Percentiles rank a stretch among this genome's conserved stretches.
Conservation (phyloP, 2,329 filamentous ascomycete genomes). For the Aspergillus amoenus region DNA sequence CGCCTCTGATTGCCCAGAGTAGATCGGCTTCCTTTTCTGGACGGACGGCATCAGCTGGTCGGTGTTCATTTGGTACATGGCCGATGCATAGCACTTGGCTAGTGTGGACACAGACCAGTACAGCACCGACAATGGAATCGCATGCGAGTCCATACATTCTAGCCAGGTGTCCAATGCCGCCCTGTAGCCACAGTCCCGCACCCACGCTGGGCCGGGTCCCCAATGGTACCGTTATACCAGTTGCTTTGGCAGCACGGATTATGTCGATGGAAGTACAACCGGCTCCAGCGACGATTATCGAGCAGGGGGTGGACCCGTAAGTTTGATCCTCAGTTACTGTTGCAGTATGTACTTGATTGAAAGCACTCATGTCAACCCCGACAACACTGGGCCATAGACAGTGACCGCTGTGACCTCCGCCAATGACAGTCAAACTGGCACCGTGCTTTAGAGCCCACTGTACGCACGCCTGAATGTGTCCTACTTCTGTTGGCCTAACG, state of each 20-base stretch:
- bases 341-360: constrained; percentile 51
- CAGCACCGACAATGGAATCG: constrained; percentile 60
- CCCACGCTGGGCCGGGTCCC: constrained; percentile 64
- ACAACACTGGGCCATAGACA: constrained; percentile 56
- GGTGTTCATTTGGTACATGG: constrained; percentile 48
- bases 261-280: constrained; percentile 60
- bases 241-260: constrained; percentile 46
- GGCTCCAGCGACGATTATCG: constrained; percentile 52
- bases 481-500: constrained; percentile 47
- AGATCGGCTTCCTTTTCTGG: constrained; percentile 53
- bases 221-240: constrained; percentile 57
- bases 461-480: constrained; percentile 56
- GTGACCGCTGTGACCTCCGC: constrained; percentile 62
- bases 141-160: constrained; percentile 58
- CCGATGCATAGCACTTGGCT: constrained; percentile 54
- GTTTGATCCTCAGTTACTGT: not conserved
- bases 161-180: constrained; percentile 62
- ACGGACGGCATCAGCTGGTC: constrained; percentile 42
- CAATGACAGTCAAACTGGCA: constrained; percentile 51
- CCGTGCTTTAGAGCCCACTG: constrained; percentile 54
- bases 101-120: constrained; percentile 55
- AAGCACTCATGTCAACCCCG: constrained; percentile 59
- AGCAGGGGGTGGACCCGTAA: constrained; percentile 3
- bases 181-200: constrained; percentile 63
- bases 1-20: constrained; percentile 60